Conservation (phyloP, 306 rosid genomes). For the Ammopiptanthus mongolicus region DNA sequence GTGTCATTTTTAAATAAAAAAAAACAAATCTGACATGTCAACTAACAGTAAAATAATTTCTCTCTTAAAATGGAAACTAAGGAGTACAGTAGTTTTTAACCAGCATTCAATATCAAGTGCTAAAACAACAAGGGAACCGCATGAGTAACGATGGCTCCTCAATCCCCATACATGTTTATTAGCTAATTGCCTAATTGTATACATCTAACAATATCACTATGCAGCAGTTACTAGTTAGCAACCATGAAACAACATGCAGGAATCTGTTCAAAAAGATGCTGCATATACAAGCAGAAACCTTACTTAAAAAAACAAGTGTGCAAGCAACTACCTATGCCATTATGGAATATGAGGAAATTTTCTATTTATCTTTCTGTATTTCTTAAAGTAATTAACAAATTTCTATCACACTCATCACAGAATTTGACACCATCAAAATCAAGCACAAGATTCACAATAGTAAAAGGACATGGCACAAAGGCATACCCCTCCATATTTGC, state of each 20-base stretch:
- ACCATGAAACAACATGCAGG: conserved; percentile 3
- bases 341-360: not conserved
- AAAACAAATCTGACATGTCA: not conserved
- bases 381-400: not conserved
- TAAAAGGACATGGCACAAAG: conserved; percentile 3
- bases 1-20: too few species aligned
- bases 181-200: not conserved
- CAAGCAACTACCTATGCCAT: not conserved
- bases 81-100: not conserved
- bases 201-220: not conserved
- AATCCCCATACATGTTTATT: not conserved
- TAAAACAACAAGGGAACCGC: not conserved
- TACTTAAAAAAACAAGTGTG: not conserved
- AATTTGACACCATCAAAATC: not conserved
- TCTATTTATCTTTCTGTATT: not conserved
- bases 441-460: conserved; percentile 10
- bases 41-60: not conserved
- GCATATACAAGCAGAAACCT: not conserved
- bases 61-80: not conserved
- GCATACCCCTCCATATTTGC: conserved; percentile 85
- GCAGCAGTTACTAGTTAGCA: not conserved
- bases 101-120: conserved; percentile 14
- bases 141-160: not conserved
- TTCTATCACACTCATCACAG: not conserved
- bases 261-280: not conserved